Percentiles rank a stretch among this genome's conserved stretches.
Evolutionary conservation across 2,329 filamentous ascomycete species (phyloP).

Genomic region (Aspergillus carbonarius): DNA sequence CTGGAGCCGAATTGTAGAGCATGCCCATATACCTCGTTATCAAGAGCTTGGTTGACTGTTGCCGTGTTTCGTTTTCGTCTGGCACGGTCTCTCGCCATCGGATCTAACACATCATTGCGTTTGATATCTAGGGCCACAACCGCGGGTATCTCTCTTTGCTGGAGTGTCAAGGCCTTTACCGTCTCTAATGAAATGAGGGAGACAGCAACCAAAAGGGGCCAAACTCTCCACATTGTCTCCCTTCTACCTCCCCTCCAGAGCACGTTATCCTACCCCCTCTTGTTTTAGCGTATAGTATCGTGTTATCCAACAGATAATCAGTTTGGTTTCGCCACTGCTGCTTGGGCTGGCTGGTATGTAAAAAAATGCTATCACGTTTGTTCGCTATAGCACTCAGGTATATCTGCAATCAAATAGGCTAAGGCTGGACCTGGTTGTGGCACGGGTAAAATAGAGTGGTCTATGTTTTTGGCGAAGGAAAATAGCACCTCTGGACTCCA

Average conservation of each 20-base stretch:
- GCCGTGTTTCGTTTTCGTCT: slow-evolving; percentile 44
- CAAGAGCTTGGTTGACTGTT: slow-evolving; percentile 47
- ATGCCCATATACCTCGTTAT: slow-evolving; percentile 50
- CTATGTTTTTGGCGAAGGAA: neutral
- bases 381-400: neutral
- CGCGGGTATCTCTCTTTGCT: slow-evolving; percentile 39
- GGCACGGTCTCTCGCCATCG: slow-evolving; percentile 47
- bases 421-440: neutral
- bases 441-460: neutral
- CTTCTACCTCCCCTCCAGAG: neutral
- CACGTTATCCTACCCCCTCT: neutral
- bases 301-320: neutral
- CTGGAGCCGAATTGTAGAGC: neutral
- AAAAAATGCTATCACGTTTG: neutral
- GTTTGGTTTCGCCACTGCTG: neutral
- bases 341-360: neutral
- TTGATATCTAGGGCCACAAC: slow-evolving; percentile 54
- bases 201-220: slow-evolving; percentile 13
- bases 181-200: slow-evolving; percentile 17
- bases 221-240: slow-evolving; percentile 10
- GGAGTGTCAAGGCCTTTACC: slow-evolving; percentile 28
- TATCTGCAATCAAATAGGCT: neutral
- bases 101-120: slow-evolving; percentile 48
- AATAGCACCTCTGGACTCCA: neutral
- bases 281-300: neutral